Base-by-base conservation (phyloP, 2,329 filamentous ascomycete genomes). In the Fusarium musae region DNA sequence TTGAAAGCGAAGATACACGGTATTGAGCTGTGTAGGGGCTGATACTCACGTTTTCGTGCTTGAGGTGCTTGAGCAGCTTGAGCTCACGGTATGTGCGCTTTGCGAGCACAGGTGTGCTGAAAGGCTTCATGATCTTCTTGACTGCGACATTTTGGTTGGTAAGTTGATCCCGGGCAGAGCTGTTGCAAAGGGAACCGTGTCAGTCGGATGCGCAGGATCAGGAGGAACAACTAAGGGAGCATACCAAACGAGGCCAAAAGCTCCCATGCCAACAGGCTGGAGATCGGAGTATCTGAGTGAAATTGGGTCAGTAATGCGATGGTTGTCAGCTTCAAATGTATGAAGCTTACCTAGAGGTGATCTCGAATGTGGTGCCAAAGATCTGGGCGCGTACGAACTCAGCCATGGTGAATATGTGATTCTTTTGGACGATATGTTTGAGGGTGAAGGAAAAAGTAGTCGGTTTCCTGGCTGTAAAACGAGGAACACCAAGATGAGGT, bases 121-220 rank as follows among this genome's bases (percentile, higher is more conserved):
- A 99, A 15, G 96, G 96, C 88, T 98, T 99, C 96, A 99, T 98
- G 81, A 99, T 99, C 90, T 99, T 99, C 90, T 99, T 99, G 82
- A 99, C 95, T 67, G 96, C 96, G 70, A 99, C 96, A 84, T 95
- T 95, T 84, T 98, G 95, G 82, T 90, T 93, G 69, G 96, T 98
- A 84, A 99, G 94, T 87, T 98, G 95, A 84, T 99, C 96, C 85
- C 95, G 96, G 66, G 96, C 96, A 74, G 96, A 98, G 85, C 96
- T 98, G 75, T 72, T 53, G 40, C 54, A 44, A 47, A 47, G 50
- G 50, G 36, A 49, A 34, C 39, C 46, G 15, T 39, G 63, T 74
- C 40, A 69, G 68, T 63, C 49, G 56, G 32, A 17, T 36, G 58
- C 40, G 47, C 37, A 58, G 40, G 44, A 28, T 30, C 37, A 50